Evolutionary conservation across 1,284 basidiomycete genomes (phyloP).

Genomic region (Sporisorium sorghi): DNA sequence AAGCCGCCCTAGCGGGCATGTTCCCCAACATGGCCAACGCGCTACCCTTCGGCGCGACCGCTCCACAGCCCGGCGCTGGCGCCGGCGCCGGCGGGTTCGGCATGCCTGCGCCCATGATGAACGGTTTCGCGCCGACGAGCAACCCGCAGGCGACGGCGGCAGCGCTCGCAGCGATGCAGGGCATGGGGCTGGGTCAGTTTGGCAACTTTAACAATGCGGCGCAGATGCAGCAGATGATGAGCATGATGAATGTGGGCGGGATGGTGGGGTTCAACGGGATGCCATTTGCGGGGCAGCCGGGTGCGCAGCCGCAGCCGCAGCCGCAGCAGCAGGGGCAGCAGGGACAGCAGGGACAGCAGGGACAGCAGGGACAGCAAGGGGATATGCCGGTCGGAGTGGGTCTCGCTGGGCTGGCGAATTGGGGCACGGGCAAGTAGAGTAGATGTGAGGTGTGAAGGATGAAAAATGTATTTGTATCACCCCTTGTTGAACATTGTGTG

Average conservation of each 20-base stretch:
- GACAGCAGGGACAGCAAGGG: constrained; percentile 11
- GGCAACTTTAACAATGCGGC: constrained; percentile 21
- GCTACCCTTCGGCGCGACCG: constrained; percentile 12
- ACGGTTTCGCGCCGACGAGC: constrained; percentile 28
- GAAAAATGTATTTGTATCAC: constrained; percentile 9
- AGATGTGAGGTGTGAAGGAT: no score
- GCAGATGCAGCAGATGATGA: constrained; percentile 52
- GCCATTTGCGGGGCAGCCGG: constrained; percentile 19
- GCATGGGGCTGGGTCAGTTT: constrained; percentile 35
- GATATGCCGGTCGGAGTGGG: constrained; percentile 52
- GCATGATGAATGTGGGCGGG: constrained; percentile 26
- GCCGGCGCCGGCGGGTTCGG: constrained; percentile 11
- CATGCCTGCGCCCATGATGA: constrained; percentile 48
- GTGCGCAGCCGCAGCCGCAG: constrained; percentile 11
- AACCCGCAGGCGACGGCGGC: constrained; percentile 31
- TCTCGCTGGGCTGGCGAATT: constrained; percentile 40
- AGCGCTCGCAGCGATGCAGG: constrained; percentile 36
- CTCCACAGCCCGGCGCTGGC: neutral
- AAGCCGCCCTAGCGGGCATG: constrained; percentile 31
- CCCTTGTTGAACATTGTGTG: neutral
- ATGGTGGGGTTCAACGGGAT: constrained; percentile 23
- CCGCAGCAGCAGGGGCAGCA: constrained; percentile 24
- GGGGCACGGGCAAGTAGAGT: constrained; percentile 39
- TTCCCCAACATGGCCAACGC: constrained; percentile 26
- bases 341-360: constrained; percentile 3